Evolutionary conservation across 495 filamentous ascomycete species (phyloP).

Genomic region (Rhypophila decipiens): DNA sequence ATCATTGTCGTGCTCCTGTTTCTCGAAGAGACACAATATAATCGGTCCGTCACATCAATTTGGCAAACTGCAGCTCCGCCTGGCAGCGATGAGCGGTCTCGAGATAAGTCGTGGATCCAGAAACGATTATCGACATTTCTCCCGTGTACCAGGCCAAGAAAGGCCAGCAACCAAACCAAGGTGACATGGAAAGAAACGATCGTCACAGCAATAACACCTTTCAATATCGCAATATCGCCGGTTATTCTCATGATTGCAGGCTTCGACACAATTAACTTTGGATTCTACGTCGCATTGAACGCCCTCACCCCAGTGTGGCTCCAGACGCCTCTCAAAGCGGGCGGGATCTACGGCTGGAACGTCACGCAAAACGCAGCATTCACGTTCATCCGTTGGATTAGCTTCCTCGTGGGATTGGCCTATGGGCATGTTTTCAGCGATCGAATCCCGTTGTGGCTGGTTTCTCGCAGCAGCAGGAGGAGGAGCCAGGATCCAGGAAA

Average conservation of each 20-base stretch:
- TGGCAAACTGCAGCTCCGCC: too few species aligned
- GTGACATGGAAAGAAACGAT: constrained; percentile 4
- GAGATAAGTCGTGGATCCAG: constrained; percentile 23
- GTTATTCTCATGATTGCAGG: constrained; percentile 37
- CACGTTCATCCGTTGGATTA: constrained; percentile 45
- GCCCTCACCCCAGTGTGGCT: constrained; percentile 34
- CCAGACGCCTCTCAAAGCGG: constrained; percentile 32
- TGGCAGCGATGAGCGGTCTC: constrained; percentile 23
- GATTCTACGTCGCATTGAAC: constrained; percentile 35
- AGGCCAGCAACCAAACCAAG: too few species aligned
- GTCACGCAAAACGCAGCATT: constrained; percentile 42
- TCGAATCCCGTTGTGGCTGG: constrained; percentile 36
- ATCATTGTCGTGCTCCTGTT: constrained; percentile 39
- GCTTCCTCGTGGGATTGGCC: constrained; percentile 33
- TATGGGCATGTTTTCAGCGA: constrained; percentile 42
- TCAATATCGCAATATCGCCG: constrained; percentile 40
- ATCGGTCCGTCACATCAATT: constrained; percentile 11
- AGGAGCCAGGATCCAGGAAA: too few species aligned
- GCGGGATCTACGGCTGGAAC: constrained; percentile 45
- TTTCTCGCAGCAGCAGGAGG: constrained; percentile 23
- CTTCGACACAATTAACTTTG: constrained; percentile 41
- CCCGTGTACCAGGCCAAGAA: constrained; percentile 30
- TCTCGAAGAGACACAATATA: constrained; percentile 40
- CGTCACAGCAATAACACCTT: constrained; percentile 26
- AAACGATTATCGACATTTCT: constrained; percentile 42